Evolutionary conservation across 768 basidiomycete genomes (phyloP).

Genomic region (Leccinum obscurum): DNA sequence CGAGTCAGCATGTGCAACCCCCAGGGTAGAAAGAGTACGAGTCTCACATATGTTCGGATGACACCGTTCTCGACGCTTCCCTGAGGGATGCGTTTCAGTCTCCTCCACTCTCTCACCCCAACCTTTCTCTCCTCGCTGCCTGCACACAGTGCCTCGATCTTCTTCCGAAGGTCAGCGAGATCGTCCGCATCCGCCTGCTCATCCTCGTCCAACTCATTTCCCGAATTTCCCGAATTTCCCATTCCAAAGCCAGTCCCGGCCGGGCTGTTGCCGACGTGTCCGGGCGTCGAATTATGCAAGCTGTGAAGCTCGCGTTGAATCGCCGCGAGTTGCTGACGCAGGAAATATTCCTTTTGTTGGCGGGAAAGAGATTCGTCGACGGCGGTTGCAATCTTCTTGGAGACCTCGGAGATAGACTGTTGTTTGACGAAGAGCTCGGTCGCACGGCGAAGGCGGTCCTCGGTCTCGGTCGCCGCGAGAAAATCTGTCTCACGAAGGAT

Average conservation of each 20-base stretch:
- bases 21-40: background rate
- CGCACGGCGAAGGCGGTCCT: conserved; percentile 64
- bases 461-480: conserved; percentile 57
- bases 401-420: conserved; percentile 75
- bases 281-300: conserved; percentile 41
- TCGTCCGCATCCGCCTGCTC: conserved; percentile 83
- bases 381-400: conserved; percentile 75
- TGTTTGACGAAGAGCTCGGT: conserved; percentile 74
- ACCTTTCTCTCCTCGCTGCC: conserved; percentile 82
- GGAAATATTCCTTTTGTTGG: conserved; percentile 86
- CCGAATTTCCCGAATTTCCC: conserved; percentile 13
- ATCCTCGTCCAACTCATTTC: conserved; percentile 68
- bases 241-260: conserved; percentile 27
- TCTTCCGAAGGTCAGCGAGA: conserved; percentile 65
- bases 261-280: conserved; percentile 11
- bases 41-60: conserved; percentile 74
- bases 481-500: conserved; percentile 43
- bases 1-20: conserved; percentile 9
- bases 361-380: conserved; percentile 85
- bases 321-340: conserved; percentile 79
- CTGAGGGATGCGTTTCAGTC: conserved; percentile 84
- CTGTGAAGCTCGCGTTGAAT: conserved; percentile 74
- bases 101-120: conserved; percentile 78
- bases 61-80: conserved; percentile 92
- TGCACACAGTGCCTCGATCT: conserved; percentile 70